phyloP scores from a whole-genome alignment of 2,329 filamentous ascomycete genomes.

The Clarireedia hainanense region DNA sequence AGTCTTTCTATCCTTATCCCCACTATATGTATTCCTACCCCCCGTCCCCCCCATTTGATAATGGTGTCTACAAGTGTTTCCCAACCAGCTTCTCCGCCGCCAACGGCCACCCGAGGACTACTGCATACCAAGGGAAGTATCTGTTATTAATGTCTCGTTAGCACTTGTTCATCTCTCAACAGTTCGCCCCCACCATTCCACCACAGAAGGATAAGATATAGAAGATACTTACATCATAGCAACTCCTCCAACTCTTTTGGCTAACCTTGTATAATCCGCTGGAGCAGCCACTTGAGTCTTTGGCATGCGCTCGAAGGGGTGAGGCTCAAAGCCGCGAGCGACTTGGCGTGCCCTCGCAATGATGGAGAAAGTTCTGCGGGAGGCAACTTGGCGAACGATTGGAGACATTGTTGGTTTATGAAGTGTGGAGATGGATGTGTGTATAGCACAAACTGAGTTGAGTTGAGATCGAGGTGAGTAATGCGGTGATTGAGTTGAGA shows the following conservation, averaged over 20 bases:
- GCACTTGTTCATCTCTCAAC: neutral
- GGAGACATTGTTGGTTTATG: neutral
- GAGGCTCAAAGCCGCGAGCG: constrained; percentile 2
- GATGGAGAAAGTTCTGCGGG: constrained; percentile 5
- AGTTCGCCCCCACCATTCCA: too few relatives aligned
- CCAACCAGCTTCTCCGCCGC: constrained; percentile 1
- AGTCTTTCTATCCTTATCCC: neutral
- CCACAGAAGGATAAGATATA: neutral
- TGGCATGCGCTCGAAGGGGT: constrained; percentile 5
- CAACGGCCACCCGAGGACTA: constrained; percentile 9
- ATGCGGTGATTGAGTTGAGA: neutral
- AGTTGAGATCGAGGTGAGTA: neutral
- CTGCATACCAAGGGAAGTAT: constrained; percentile 5
- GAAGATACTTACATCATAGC: constrained; percentile 1
- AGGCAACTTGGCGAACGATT: constrained; percentile 1
- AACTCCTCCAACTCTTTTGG: neutral
- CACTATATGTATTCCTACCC: neutral
- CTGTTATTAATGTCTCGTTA: neutral
- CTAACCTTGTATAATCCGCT: neutral
- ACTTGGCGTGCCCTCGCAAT: neutral
- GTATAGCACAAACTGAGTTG: neutral
- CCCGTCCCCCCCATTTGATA: neutral
- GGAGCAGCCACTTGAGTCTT: neutral
- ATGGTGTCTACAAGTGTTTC: neutral
- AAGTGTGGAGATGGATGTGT: neutral